A percentile compares a stretch with the other conserved stretches of the same genome.
Evolutionary conservation across 2,329 filamentous ascomycete genomes (phyloP).

Genomic region (Onygenales sp.): DNA sequence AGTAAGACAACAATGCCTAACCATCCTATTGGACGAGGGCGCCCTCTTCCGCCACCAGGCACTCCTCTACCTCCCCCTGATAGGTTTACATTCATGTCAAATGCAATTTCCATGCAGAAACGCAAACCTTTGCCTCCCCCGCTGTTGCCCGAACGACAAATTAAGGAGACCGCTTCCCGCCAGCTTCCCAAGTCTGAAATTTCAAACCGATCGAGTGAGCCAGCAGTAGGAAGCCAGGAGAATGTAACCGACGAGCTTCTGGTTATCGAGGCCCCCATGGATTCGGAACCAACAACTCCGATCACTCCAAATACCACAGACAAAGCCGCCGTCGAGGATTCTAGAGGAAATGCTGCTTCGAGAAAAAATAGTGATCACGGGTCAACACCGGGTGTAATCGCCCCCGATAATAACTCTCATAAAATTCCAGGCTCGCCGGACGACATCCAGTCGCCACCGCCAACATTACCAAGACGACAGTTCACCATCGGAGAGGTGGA

Average conservation of each 20-base stretch:
- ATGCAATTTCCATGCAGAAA: conserved; percentile 49
- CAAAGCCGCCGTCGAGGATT: not conserved
- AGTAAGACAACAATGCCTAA: conserved; percentile 39
- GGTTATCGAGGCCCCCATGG: conserved; percentile 55
- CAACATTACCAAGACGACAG: too few relatives aligned
- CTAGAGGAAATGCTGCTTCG: not conserved
- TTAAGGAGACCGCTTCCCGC: conserved; percentile 23
- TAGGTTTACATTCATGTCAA: conserved; percentile 46
- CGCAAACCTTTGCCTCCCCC: conserved; percentile 52
- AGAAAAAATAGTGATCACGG: not conserved
- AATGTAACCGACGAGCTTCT: conserved; percentile 44
- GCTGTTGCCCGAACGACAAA: conserved; percentile 21
- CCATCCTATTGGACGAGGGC: conserved; percentile 73
- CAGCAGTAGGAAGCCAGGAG: conserved; percentile 21
- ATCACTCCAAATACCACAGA: not conserved
- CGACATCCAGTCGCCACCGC: too few relatives aligned
- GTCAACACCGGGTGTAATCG: too few relatives aligned
- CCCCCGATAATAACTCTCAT: too few relatives aligned
- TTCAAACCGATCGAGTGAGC: conserved; percentile 37
- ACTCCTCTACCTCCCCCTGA: conserved; percentile 65
- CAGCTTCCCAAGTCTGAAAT: conserved; percentile 38
- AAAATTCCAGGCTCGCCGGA: too few relatives aligned
- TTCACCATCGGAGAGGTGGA: too few relatives aligned
- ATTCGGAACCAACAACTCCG: conserved; percentile 35
- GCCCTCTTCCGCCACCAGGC: conserved; percentile 72